These are phyloP conservation scores for Entelexis sorbosivorans DNA, from an alignment of 1,139 yeast species.

Conservation along the genomic window DNA sequence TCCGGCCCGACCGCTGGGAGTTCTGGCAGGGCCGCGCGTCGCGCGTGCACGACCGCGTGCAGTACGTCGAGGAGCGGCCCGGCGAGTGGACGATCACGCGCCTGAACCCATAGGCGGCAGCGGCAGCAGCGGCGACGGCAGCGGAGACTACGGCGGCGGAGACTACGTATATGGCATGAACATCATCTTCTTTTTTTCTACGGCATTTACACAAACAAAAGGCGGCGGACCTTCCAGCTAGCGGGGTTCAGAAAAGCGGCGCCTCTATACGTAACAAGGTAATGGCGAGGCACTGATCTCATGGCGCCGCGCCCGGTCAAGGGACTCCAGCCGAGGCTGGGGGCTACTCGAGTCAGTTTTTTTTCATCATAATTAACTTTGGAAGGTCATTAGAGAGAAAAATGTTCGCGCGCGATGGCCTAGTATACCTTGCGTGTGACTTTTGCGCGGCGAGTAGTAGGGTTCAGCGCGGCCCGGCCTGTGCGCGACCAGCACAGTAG, in stretches of 20 bases:
- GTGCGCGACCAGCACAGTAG: too few species aligned
- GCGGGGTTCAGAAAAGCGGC: constrained; percentile 14
- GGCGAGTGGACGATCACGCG: constrained; percentile 54
- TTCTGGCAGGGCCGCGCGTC: constrained; percentile 95
- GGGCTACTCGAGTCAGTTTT: constrained; percentile 22
- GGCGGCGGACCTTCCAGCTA: neutral
- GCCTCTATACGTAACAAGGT: constrained; percentile 31
- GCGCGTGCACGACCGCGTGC: constrained; percentile 80
- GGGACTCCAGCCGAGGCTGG: constrained; percentile 26
- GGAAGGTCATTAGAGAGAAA: constrained; percentile 22
- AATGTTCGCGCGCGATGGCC: neutral
- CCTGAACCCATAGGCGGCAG: constrained; percentile 80
- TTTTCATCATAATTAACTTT: constrained; percentile 23
- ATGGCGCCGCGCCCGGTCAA: constrained; percentile 35
- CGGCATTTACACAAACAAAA: too few species aligned
- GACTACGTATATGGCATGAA: neutral
- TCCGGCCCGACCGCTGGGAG: constrained; percentile 81
- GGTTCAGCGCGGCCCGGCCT: too few species aligned
- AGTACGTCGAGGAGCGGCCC: constrained; percentile 46
- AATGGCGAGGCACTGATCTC: constrained; percentile 33
- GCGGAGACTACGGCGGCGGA: too few species aligned
- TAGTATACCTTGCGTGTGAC: neutral
- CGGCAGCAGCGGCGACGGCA: too few species aligned
- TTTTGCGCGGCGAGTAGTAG: neutral
- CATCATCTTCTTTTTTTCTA: too few species aligned